phyloP scores from a whole-genome alignment of 2,329 filamentous ascomycete genomes.

The Fusarium solani-melongenae region DNA sequence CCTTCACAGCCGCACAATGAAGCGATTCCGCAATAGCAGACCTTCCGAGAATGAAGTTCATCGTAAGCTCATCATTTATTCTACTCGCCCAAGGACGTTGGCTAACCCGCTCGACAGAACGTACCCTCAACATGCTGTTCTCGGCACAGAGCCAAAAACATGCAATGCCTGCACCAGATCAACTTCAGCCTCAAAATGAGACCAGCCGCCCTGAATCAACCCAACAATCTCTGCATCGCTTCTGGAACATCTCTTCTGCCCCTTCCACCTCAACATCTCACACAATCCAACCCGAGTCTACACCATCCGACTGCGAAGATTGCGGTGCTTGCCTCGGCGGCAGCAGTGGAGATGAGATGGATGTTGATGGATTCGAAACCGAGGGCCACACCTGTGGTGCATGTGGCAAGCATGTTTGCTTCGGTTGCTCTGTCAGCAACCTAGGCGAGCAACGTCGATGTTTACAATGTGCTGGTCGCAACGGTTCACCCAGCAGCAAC shows the following conservation, averaged over 20 bases:
- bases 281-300: conserved; percentile 19
- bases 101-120: conserved; percentile 54
- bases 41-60: conserved; percentile 67
- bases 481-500: conserved; percentile 29
- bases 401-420: conserved; percentile 68
- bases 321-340: conserved; percentile 54
- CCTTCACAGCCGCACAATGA: conserved; percentile 68
- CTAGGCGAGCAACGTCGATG: conserved; percentile 65
- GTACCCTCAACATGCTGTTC: conserved; percentile 68
- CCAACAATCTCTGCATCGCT: conserved; percentile 68
- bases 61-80: conserved; percentile 53
- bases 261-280: conserved; percentile 44
- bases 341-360: conserved; percentile 48
- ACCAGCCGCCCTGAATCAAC: conserved; percentile 15
- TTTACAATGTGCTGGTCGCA: conserved; percentile 61
- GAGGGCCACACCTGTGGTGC: conserved; percentile 55
- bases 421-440: conserved; percentile 68
- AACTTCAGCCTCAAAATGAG: conserved; percentile 14
- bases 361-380: conserved; percentile 48
- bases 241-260: conserved; percentile 66
- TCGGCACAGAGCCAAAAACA: conserved; percentile 59
- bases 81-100: not conserved
- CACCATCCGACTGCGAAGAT: conserved; percentile 62
- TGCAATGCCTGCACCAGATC: not conserved
- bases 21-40: conserved; percentile 69